Base-by-base conservation (phyloP, 139 green algal genomes). In the Zygnema cylindricum region DNA sequence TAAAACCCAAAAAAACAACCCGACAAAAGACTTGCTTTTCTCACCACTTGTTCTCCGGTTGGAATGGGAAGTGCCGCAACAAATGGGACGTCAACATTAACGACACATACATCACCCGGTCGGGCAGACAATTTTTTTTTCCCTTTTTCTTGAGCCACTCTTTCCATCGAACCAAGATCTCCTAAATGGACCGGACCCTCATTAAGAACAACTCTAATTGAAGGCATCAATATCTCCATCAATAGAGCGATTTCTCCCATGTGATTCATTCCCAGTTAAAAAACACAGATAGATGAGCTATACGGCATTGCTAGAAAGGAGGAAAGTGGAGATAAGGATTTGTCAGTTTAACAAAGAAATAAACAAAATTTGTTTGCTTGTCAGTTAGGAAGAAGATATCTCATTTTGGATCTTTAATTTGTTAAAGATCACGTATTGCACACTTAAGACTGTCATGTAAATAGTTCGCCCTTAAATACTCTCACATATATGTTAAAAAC, bases 201-300 rank as follows among this genome's bases (percentile, higher is more conserved):
- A 55, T 93, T 93, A 36, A 91, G 92, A 0, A 93, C 54, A 0
- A 93, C 1, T 0, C 91, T 43, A 33, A 94, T 77, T 63, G 33
- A 85, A 23, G 91, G 91, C 11, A 30, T 3, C 76, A 35, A 54
- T 23, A 94, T 91, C 21, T 33, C 2, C 1, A 39, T 16, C 21
- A 94, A 83, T 43, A 54, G 16, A 40, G 36, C 40, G 43, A 94
- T 94, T 71, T 94, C 91, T 0, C 91, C 91, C 0, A 38, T 32
- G 0, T 76, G 33, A 57, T 76, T 92, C 91, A 94, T 94, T 7
- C 91, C 91, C 32, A 94, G 57, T 84, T 94, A 91, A 43, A 92
- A 25, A 25, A 92, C 86, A 69, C 83, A 91, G 7, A 41, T 40
- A 3, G 69, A 71, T 30, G 88, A 35, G 0, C 69, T 1, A 30